Conservation (phyloP, 2,329 filamentous ascomycete species). For the Cytospora paraplurivora region DNA sequence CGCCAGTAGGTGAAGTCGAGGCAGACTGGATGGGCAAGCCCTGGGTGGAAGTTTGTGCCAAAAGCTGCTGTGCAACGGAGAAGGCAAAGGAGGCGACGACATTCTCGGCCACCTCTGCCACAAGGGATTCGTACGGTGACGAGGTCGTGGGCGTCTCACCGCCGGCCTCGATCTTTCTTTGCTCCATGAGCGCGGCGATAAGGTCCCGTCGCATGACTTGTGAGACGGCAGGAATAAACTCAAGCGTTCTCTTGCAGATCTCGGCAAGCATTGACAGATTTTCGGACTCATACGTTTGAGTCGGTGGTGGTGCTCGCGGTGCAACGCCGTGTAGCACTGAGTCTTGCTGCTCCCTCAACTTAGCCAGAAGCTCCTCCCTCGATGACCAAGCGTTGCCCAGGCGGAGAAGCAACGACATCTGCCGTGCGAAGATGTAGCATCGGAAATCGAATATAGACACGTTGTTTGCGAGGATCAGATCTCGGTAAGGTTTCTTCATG, state of each 20-base stretch:
- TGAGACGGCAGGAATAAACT: conserved; percentile 81
- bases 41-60: conserved; percentile 73
- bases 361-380: conserved; percentile 62
- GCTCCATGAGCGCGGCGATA: conserved; percentile 57
- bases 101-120: conserved; percentile 66
- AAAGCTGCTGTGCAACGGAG: conserved; percentile 72
- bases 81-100: conserved; percentile 79
- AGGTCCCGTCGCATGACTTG: conserved; percentile 81
- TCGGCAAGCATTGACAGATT: conserved; percentile 82
- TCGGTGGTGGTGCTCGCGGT: conserved; percentile 50
- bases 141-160: conserved; percentile 33
- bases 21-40: conserved; percentile 67
- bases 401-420: conserved; percentile 78
- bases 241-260: conserved; percentile 77
- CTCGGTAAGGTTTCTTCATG: conserved; percentile 79
- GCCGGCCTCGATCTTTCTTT: conserved; percentile 42
- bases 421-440: conserved; percentile 89
- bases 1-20: conserved; percentile 46
- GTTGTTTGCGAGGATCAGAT: conserved; percentile 89
- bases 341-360: conserved; percentile 64
- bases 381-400: conserved; percentile 74
- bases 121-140: conserved; percentile 38
- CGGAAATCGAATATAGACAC: conserved; percentile 96
- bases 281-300: conserved; percentile 64
- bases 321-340: conserved; percentile 60